Conservation (phyloP, 2,329 filamentous ascomycete species). For the Fonsecaea monophora region DNA sequence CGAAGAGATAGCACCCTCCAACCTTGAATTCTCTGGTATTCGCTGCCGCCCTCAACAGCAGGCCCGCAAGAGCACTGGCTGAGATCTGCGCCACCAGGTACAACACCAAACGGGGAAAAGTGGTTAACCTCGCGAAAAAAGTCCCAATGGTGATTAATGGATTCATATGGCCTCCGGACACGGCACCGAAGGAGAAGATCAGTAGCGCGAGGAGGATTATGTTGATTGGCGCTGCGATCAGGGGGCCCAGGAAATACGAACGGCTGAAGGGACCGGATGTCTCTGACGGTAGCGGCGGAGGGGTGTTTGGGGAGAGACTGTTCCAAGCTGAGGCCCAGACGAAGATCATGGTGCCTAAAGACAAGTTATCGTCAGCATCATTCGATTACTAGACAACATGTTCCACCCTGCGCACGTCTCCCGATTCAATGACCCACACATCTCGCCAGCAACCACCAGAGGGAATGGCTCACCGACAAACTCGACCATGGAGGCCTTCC, state of each 20-base stretch:
- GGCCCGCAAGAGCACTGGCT: conserved; percentile 55
- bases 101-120: conserved; percentile 56
- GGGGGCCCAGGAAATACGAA: conserved; percentile 42
- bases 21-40: conserved; percentile 45
- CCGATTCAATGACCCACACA: background rate
- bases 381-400: background rate
- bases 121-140: conserved; percentile 58
- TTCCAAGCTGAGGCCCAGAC: conserved; percentile 40
- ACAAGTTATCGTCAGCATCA: background rate
- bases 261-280: conserved; percentile 43
- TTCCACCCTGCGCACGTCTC: background rate
- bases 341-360: conserved; percentile 39
- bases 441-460: background rate
- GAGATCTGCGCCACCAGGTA: conserved; percentile 56
- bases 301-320: conserved; percentile 27
- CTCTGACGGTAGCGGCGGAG: conserved; percentile 28
- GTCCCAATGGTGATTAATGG: conserved; percentile 62
- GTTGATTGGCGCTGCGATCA: conserved; percentile 51
- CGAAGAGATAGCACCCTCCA: conserved; percentile 51
- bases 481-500: conserved; percentile 53
- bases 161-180: conserved; percentile 61
- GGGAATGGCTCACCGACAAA: conserved; percentile 44
- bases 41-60: conserved; percentile 49
- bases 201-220: conserved; percentile 54
- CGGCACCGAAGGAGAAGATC: conserved; percentile 58